A percentile compares a stretch with the other conserved stretches of the same genome.
Conservation (phyloP, 2,329 filamentous ascomycete species). For the Colletotrichum sublineola region DNA sequence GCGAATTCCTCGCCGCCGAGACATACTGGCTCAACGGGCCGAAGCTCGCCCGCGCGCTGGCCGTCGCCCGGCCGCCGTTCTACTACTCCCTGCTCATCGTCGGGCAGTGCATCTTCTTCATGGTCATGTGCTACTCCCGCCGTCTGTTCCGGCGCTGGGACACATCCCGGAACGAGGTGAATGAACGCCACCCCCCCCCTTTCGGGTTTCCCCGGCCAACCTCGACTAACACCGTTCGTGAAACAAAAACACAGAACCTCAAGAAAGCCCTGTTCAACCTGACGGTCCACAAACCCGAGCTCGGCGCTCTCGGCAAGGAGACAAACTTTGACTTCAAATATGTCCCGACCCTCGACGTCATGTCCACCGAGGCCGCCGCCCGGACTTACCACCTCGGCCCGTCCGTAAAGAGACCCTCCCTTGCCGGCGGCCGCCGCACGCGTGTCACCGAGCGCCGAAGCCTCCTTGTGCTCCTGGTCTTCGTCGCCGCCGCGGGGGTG, state of each 20-base stretch:
- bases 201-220: not conserved
- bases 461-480: conserved; percentile 59
- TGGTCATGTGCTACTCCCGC: conserved; percentile 63
- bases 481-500: conserved; percentile 47
- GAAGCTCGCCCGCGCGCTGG: conserved; percentile 71
- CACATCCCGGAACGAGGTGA: conserved; percentile 50
- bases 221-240: not conserved
- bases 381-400: not conserved
- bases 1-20: conserved; percentile 76
- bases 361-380: conserved; percentile 50
- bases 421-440: conserved; percentile 49
- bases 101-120: conserved; percentile 77
- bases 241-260: conserved; percentile 46
- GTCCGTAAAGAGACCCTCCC: conserved; percentile 45
- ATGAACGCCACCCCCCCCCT: conserved; percentile 21
- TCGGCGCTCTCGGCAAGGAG: conserved; percentile 72
- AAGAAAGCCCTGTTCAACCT: conserved; percentile 61
- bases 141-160: conserved; percentile 56
- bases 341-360: conserved; percentile 62
- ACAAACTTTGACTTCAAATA: conserved; percentile 80
- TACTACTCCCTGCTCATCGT: conserved; percentile 73
- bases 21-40: conserved; percentile 79
- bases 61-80: conserved; percentile 65
- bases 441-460: conserved; percentile 54
- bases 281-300: conserved; percentile 71